Evolutionary conservation across 148 eudicot genomes (phyloP), one percentile per base, ranked within the genome.

Genomic region (Nepenthes mirabilis): DNA sequence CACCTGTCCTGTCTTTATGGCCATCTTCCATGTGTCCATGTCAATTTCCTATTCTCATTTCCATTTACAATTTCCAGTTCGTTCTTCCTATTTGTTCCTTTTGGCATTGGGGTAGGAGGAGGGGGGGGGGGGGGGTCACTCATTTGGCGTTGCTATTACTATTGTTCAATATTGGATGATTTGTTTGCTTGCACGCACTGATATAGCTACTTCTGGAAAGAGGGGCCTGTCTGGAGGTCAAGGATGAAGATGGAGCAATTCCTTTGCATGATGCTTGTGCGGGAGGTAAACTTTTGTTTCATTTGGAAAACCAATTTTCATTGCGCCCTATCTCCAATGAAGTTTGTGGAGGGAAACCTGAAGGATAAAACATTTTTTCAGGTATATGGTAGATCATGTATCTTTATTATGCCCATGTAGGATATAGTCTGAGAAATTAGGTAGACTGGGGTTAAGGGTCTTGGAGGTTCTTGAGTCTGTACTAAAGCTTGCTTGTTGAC

Each of bases 261-360:
- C 98, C 98, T 12, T 70, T 91, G 72, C 96, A 91, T 68, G 98
- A 91, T 83, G 98, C 98, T 43, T 85, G 86, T 79, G 98, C 98
- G 1, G 94, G 96, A 62, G 98, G 98, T 91, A 68, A 14, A 62
- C n/a, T 5, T 36, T 12, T 47, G 8, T 36, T 37, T 37, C 13
- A 48, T 7, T 11, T 53, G 23, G 23, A 23, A 23, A 23, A 23
- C 23, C 23, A 23, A 23, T 23, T 23, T 23, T 23, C 23, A 23
- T 23, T 23, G 23, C 23, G 23, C 23, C 23, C 0, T 23, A 23
- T 23, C 23, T 23, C 23, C 23, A 23, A 23, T 23, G 23, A 23
- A 23, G 23, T 23, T 23, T 23, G 23, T 23, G 23, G 23, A 23
- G 23, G 23, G 23, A 23, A 23, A 23, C 23, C 23, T 23, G 23